Base-by-base conservation (phyloP, 129 eudicot genomes). In the Smallanthus sonchifolius region DNA sequence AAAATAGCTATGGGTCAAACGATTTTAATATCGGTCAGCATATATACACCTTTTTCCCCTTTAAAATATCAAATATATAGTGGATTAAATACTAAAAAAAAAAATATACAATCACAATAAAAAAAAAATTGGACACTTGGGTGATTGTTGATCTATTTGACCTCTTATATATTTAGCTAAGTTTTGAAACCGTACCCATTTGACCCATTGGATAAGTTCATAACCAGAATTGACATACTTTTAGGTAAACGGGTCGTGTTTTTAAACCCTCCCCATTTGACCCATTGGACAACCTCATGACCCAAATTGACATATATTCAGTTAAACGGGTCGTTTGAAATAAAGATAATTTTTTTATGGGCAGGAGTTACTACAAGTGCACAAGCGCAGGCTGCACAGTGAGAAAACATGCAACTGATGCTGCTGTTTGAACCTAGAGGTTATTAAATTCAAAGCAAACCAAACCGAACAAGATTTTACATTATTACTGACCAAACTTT, bases 301-400 rank as follows among this genome's bases (percentile, higher is more conserved):
- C 36, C 57, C 7, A 9, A 28, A 47, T 28, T n/a, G 32, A 7
- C 24, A 10, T 6, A 6, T 13, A 38, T 9, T 32, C 45, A 44
- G 19, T 36, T 73, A 40, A 13, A 28, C 3, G 2, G 77, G 32
- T 60, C 5, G 28, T 24, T 24, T 35, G n/a, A 47, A 77, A 42
- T 55, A 16, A 44, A 19, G 1, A 10, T 60, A 2, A 13, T 0
- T 39, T 30, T 63, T 82, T 19, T 71, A 68, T 47, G 5, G 52
- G 64, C 87, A 91, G 97, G 97, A 91, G 97, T 79, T 91, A 91
- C 87, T 91, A 91, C 74, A 91, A 91, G 85, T 91, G 97, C 90
- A 91, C 97, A 14, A 86, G 83, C 55, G 66, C 90, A 28, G 97
- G 97, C 43, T 91, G 97, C 85, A 84, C 87, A 0, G 97, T 91